These are phyloP conservation scores for Coemansia sp. DNA, from an alignment of 192 early-diverging fungal genomes.

Conservation along the genomic window DNA sequence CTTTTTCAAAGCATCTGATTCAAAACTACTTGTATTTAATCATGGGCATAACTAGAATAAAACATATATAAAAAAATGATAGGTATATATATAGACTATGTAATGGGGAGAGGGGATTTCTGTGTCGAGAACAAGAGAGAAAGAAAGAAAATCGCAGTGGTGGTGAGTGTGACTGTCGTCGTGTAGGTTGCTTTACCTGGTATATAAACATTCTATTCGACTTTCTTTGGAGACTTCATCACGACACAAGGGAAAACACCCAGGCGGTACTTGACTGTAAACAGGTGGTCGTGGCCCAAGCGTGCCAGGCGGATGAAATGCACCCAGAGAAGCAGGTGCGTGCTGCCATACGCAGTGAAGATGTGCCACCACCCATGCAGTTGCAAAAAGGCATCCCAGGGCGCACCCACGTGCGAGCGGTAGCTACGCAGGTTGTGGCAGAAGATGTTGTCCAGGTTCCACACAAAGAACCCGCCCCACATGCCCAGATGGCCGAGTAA, in stretches of 20 bases:
- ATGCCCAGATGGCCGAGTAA: conserved; percentile 27
- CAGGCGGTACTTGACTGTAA: conserved; percentile 19
- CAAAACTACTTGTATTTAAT: no score
- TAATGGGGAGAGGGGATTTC: no score
- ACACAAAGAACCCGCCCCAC: conserved; percentile 57
- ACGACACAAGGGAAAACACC: conserved; percentile 34
- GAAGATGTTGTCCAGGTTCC: conserved; percentile 69
- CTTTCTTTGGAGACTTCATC: conserved; percentile 27
- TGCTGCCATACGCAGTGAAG: conserved; percentile 49
- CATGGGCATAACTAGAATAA: no score
- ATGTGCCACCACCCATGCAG: conserved; percentile 65
- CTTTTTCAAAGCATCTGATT: no score
- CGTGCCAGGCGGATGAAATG: conserved; percentile 41
- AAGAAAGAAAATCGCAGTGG: no score
- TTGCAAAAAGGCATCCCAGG: conserved; percentile 50
- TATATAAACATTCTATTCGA: no score
- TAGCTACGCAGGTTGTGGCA: conserved; percentile 56
- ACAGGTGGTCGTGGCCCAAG: conserved; percentile 36
- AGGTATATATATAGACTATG: no score
- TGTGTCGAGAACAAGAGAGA: no score
- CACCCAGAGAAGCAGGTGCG: conserved; percentile 42
- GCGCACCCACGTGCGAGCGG: conserved; percentile 50
- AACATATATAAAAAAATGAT: no score
- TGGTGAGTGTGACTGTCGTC: no score
- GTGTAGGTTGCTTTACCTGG: no score